Conservation (phyloP, 257 asterid genomes). For the Paulownia fortunei region DNA sequence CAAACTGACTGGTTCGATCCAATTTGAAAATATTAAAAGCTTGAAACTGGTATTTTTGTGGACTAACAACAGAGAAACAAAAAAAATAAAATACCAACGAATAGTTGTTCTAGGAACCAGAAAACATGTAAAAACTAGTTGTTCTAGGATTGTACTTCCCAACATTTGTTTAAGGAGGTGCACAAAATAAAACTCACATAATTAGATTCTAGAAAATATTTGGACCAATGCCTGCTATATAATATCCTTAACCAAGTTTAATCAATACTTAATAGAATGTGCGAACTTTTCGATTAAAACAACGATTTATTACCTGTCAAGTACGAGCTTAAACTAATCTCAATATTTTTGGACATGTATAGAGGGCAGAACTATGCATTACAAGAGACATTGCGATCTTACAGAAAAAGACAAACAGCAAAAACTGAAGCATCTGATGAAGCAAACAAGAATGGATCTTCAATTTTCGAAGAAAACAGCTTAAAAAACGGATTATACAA, state of each 20-base stretch:
- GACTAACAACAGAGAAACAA: no score
- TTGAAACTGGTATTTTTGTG: no score
- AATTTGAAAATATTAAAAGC: no score
- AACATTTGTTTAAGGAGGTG: no score
- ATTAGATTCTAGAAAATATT: not conserved
- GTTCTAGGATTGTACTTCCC: no score
- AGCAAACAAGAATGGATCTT: not conserved
- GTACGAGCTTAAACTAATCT: constrained; percentile 6
- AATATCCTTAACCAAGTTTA: not conserved
- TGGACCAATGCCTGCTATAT: not conserved
- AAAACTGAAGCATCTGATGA: not conserved
- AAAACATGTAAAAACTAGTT: no score
- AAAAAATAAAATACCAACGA: no score
- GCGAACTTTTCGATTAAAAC: constrained; percentile 16
- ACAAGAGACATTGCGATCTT: not conserved
- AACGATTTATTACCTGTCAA: constrained; percentile 8
- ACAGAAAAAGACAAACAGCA: not conserved
- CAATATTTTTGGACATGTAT: not conserved
- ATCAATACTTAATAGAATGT: not conserved
- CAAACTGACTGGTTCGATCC: no score
- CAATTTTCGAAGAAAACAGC: not conserved
- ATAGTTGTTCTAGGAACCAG: no score
- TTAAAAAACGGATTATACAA: not conserved
- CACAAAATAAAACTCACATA: not conserved
- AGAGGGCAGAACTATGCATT: not conserved